Conservation (phyloP, 768 basidiomycete species). For the Boletales sp. region DNA sequence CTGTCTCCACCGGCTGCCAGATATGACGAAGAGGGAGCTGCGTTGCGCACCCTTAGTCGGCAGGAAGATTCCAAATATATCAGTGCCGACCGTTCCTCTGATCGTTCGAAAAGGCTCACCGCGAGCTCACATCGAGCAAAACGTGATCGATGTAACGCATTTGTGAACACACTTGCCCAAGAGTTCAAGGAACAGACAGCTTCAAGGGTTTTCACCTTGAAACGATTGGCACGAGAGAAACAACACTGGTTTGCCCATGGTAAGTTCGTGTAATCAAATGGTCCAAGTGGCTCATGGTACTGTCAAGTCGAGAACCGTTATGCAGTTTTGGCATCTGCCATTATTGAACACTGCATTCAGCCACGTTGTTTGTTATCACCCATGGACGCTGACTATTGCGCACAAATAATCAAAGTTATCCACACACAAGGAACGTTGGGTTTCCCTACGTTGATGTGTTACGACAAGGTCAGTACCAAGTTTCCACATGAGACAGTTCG, state of each 20-base stretch:
- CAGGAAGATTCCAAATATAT: slow-evolving; percentile 64
- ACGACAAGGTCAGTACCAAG: slow-evolving; percentile 60
- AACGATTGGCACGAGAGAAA: slow-evolving; percentile 75
- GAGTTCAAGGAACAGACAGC: slow-evolving; percentile 77
- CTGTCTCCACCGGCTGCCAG: slow-evolving; percentile 69
- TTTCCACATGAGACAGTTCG: not conserved
- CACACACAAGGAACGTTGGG: slow-evolving; percentile 87
- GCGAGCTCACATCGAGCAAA: slow-evolving; percentile 56
- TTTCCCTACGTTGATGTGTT: slow-evolving; percentile 82
- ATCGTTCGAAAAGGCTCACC: slow-evolving; percentile 54
- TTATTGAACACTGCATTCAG: slow-evolving; percentile 90
- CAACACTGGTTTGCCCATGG: slow-evolving; percentile 78
- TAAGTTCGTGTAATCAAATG: slow-evolving; percentile 12
- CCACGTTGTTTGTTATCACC: slow-evolving; percentile 92
- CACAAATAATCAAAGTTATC: slow-evolving; percentile 83
- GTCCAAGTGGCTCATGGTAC: slow-evolving; percentile 5
- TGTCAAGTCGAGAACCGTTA: slow-evolving; percentile 34
- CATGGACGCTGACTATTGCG: slow-evolving; percentile 94
- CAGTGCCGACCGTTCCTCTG: slow-evolving; percentile 68
- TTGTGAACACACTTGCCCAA: slow-evolving; percentile 53
- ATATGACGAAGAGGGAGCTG: slow-evolving; percentile 76
- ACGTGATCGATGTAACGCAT: slow-evolving; percentile 65
- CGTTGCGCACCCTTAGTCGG: slow-evolving; percentile 56
- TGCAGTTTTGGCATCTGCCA: slow-evolving; percentile 49
- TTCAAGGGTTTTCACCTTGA: slow-evolving; percentile 69